phyloP scores from a whole-genome alignment of 352 stramenopile species.

The Phytophthora quininea region DNA sequence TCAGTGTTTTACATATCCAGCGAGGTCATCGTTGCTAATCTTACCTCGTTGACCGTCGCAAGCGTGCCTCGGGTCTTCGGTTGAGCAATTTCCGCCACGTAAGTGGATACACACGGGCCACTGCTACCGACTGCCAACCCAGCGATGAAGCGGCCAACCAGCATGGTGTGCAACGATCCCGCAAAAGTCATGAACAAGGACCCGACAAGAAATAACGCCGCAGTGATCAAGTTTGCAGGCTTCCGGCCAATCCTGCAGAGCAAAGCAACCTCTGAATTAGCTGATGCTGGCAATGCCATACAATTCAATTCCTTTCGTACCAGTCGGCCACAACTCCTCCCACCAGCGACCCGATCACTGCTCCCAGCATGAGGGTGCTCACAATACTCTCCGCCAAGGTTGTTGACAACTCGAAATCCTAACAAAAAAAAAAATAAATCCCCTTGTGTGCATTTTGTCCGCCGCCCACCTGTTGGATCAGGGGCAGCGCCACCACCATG shows the following conservation, averaged over 20 bases:
- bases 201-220: constrained; percentile 59
- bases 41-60: constrained; percentile 64
- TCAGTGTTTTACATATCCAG: background rate
- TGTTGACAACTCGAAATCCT: constrained; percentile 65
- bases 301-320: constrained; percentile 17
- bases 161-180: constrained; percentile 45
- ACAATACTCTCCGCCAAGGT: constrained; percentile 57
- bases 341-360: constrained; percentile 63
- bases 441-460: too few relatives aligned
- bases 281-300: background rate
- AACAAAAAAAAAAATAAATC: background rate
- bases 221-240: constrained; percentile 64
- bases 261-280: background rate
- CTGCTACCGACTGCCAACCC: constrained; percentile 68
- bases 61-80: constrained; percentile 60
- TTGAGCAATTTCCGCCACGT: constrained; percentile 69
- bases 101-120: constrained; percentile 67
- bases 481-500: constrained; percentile 73
- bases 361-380: constrained; percentile 72
- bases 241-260: constrained; percentile 59
- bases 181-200: constrained; percentile 78
- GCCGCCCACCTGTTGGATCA: constrained; percentile 53
- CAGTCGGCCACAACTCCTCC: constrained; percentile 64
- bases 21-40: too few relatives aligned
- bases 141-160: constrained; percentile 70